Conservation (phyloP, 2,329 filamentous ascomycete species). For the Cercospora sp. region DNA sequence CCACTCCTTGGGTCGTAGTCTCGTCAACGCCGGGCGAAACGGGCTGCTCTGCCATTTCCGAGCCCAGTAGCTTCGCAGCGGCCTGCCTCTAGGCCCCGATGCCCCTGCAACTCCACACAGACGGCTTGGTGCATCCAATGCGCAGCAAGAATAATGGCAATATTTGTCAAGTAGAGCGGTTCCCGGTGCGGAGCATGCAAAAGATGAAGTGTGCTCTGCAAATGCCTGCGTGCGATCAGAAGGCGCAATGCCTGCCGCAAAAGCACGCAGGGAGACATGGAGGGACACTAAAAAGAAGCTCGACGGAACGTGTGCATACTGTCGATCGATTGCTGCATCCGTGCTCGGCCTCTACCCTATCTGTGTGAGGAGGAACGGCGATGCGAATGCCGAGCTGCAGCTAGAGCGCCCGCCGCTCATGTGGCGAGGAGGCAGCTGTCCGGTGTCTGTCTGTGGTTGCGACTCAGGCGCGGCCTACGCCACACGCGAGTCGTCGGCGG, state of each 20-base stretch:
- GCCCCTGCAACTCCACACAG: background rate
- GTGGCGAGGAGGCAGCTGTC: background rate
- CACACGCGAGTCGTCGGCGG: background rate
- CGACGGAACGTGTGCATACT: background rate
- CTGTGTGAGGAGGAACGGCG: conserved; percentile 1
- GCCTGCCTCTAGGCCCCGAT: background rate
- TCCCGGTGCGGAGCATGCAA: background rate
- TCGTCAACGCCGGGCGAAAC: background rate
- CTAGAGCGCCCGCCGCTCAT: background rate
- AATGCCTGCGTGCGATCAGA: background rate
- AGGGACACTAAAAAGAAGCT: background rate
- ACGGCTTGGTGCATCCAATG: background rate
- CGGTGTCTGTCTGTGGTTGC: background rate
- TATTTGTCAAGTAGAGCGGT: background rate
- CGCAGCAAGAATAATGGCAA: background rate
- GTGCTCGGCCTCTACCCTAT: background rate
- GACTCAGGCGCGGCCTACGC: background rate
- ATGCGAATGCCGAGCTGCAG: conserved; percentile 10
- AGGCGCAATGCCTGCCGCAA: background rate
- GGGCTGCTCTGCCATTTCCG: conserved; percentile 4
- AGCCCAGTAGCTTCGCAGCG: background rate
- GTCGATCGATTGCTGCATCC: conserved; percentile 8
- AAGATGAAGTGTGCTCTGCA: background rate
- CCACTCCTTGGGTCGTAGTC: background rate
- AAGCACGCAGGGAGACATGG: background rate